A percentile compares a stretch with the other conserved stretches of the same genome.
phyloP scores from a whole-genome alignment of 73 alveolate genomes.

The Stentor roeselii region DNA sequence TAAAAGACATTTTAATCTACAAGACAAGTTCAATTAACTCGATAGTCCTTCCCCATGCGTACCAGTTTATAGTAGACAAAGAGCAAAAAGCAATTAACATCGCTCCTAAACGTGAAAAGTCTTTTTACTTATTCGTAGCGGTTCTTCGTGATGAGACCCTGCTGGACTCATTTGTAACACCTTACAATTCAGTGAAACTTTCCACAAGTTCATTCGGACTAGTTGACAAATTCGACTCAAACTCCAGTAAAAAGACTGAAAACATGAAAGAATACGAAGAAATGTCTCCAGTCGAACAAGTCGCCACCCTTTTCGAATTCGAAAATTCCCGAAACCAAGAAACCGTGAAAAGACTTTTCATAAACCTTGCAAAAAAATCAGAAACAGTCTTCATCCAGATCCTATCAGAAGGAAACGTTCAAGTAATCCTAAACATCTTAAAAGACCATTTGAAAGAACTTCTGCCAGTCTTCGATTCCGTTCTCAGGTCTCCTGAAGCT shows the following conservation, averaged over 20 bases:
- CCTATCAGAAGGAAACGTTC: not conserved
- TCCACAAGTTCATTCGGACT: not conserved
- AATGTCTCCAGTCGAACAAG: not conserved
- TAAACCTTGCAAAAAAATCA: not conserved
- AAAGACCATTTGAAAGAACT: not conserved
- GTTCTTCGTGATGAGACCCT: not conserved
- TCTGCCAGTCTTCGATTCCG: not conserved
- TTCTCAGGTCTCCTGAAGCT: not conserved
- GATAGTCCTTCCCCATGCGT: not conserved
- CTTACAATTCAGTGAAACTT: not conserved
- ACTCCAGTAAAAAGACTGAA: not conserved
- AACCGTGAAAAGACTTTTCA: not conserved
- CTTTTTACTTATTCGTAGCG: not conserved
- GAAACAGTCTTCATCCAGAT: not conserved
- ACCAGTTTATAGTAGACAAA: not conserved
- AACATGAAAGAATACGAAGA: constrained; percentile 11
- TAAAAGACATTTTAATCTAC: not conserved
- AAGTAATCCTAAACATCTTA: not conserved
- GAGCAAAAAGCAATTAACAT: constrained; percentile 3
- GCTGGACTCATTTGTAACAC: not conserved
- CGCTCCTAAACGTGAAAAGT: constrained; percentile 8
- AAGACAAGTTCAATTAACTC: not conserved
- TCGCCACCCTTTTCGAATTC: not conserved
- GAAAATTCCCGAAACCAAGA: not conserved
- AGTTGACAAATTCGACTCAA: not conserved